Percentiles rank a stretch among this genome's conserved stretches.
These are phyloP conservation scores for Linnemannia hyalina DNA, from an alignment of 192 early-diverging fungal species.

Conservation along the genomic window DNA sequence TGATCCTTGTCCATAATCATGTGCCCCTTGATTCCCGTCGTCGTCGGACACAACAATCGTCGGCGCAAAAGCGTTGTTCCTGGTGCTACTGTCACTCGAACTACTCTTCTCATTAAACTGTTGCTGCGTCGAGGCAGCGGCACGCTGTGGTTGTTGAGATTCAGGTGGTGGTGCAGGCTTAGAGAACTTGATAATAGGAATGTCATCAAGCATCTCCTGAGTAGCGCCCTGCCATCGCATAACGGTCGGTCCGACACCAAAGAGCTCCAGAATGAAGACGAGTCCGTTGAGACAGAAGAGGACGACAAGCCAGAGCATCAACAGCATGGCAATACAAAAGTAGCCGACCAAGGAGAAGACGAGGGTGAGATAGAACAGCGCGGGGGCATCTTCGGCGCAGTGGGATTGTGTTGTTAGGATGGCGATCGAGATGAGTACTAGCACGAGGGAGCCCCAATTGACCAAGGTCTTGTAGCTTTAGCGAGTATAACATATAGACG, in stretches of 20 bases:
- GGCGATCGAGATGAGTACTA: conserved; percentile 35
- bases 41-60: conserved; percentile 40
- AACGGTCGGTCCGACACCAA: conserved; percentile 48
- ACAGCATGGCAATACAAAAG: conserved; percentile 24
- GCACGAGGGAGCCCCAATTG: conserved; percentile 46
- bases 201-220: conserved; percentile 39
- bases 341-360: conserved; percentile 39
- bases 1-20: neutral
- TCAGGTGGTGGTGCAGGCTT: neutral
- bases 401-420: conserved; percentile 40
- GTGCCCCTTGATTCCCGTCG: neutral
- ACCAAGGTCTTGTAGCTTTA: conserved; percentile 51
- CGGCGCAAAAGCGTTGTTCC: neutral
- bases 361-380: conserved; percentile 43
- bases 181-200: conserved; percentile 41
- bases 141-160: neutral
- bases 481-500: neutral
- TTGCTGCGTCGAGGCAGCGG: neutral
- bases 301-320: conserved; percentile 41
- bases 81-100: neutral
- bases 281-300: conserved; percentile 52
- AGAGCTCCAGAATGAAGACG: conserved; percentile 33
- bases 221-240: conserved; percentile 55
- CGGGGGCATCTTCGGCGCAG: conserved; percentile 28
- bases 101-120: neutral